Base-by-base conservation (phyloP, 768 basidiomycete genomes). In the Leccinum variicolor region DNA sequence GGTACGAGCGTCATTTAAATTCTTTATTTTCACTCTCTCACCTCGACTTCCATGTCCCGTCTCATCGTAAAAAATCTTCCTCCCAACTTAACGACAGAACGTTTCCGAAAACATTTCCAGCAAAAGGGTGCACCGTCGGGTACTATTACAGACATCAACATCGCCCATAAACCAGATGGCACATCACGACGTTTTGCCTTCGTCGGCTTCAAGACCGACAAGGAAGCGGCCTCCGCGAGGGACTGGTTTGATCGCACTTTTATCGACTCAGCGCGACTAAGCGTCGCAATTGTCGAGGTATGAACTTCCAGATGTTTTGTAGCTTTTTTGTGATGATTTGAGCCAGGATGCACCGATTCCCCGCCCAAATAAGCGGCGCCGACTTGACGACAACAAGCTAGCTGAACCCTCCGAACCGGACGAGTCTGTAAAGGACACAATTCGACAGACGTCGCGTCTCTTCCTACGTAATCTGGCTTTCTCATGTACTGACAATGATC, bases 401-500 rank as follows among this genome's bases (percentile, higher is more conserved):
- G 56, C 58, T 9, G 54, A 55, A 19, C 28, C 19, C 56, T 29
- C 34, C 31, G 25, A 5, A 67, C 15, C 36, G 36, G 55, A 74
- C 23, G 79, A 84, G 50, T 62, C 72, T 3, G 62, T 64, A 1
- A 74, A 74, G 58, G 63, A 70, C 26, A 83, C 85, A 1, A 88
- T 96, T 53, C 74, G 87, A 5, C 79, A 81, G 56, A 95, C 94
- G 0, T 81, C 84, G 1, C 84, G 95, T 4, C 76, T 98, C 2
- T 98, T 98, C 67, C 75, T 99, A 6, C 92, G 97, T n/a, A 99
- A 98, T 68, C 73, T 99, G n/a, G 80, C 94, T 0, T 98, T 94
- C 66, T 83, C 87, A 0, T 92, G 90, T 56, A 87, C 88, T 7
- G 82, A 89, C 17, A 71, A 77, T 2, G 94, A 97, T 51, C 73